Evolutionary conservation across 2,329 filamentous ascomycete species (phyloP), one percentile per base, ranked within the genome.

Genomic region (Calonectria multiphialidica): DNA sequence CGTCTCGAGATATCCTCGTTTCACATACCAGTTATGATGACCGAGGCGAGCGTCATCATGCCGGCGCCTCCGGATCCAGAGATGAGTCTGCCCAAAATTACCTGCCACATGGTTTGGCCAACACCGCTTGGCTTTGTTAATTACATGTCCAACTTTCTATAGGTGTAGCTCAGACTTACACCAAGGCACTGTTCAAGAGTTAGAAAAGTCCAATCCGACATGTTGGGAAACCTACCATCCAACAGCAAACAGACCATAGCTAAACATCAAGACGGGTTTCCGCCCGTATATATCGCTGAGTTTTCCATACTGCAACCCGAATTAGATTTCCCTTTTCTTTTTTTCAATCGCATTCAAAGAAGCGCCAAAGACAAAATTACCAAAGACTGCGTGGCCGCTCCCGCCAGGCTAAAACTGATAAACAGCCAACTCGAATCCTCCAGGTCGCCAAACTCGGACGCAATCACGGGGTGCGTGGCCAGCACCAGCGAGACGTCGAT

Each of bases 401-500:
- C 79, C 1, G 82, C 81, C 1, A 83, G 73, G 23, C 77, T 80
- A 62, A 82, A 83, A 4, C 79, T 77, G 0, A 80, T 80, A 13
- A 83, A 79, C 0, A 83, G 61, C 82, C 80, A 82, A 71, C 87
- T 90, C 4, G 90, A 91, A 64, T 89, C 86, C 18, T 86, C 86
- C 5, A 93, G 78, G 40, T 86, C 85, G 66, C 88, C 84, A 75
- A 93, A 93, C 66, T 92, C 88, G 12, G 90, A 93, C 0, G 90
- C 88, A 65, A 93, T 91, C 4, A 85, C 85, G 1, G 89, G 88
- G 70, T 93, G 90, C 0, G 92, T 93, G 0, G 93, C 92, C 37
- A 95, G 83, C 0, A 95, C 87, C 0, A 95, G 83, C 1, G 91
- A 92, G 0, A 85, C 83, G 77, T 95, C 93, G 18, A 90, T 88